Base-by-base conservation (phyloP, 306 rosid genomes). In the Prunus davidiana region DNA sequence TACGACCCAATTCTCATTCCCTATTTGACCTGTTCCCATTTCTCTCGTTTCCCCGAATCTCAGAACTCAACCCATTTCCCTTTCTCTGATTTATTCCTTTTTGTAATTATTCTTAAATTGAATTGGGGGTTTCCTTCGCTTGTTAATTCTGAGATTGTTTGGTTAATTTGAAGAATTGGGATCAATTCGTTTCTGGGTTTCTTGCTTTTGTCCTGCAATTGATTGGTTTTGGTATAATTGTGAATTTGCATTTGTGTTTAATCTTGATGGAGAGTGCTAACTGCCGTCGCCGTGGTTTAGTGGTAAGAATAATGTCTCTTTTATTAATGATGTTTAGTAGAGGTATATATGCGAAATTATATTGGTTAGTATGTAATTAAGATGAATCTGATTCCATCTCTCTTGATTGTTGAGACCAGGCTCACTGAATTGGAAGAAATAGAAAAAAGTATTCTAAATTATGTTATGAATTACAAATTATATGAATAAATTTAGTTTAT, bases 181-280 rank as follows among this genome's bases (percentile, higher is more conserved):
- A 67, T 79, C 66, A 57, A 12, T 63, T 68, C 12, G 54, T 47
- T 74, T 71, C 69, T 64, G 77, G 74, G 75, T 61, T 75, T 62
- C 45, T 74, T 41, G 46, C 49, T 72, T 67, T 80, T 76, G 66
- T 51, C 56, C 27, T 19, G 0, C 71, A 24, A 51, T 78, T 76
- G 49, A 27, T 65, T 70, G 60, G 15, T 49, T 69, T 67, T 1
- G 6, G 71, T 34, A 41, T 22, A 38, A 25, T 79, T 61, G 45
- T 51, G 11, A 78, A 16, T 24, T 64, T 67, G 30, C 8, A 5
- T 34, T 50, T 57, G 67, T 70, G 63, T 68, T 12, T 72, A 55
- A 27, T 71, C 41, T 74, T 64, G 12, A 88, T 88, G 93, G 95
- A 85, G 67, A 73, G 82, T 50, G 78, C 84, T 70, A 88, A 86